Evolutionary conservation across 768 basidiomycete genomes (phyloP).

Genomic region (Lentinus brumalis): DNA sequence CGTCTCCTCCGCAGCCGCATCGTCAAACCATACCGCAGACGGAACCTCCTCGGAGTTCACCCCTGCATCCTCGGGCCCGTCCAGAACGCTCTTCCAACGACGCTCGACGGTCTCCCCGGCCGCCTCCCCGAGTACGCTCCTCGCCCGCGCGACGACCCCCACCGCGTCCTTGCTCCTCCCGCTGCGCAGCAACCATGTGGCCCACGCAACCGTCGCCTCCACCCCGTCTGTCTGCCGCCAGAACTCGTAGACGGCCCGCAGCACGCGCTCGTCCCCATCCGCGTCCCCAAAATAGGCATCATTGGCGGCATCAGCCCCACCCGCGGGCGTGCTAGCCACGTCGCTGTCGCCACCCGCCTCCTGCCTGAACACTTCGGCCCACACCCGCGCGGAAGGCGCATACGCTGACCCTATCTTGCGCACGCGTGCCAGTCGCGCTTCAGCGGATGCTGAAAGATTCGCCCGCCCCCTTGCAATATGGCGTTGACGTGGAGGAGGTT

Average conservation of each 20-base stretch:
- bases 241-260: slow-evolving; percentile 41
- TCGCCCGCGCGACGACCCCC: slow-evolving; percentile 37
- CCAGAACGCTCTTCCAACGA: slow-evolving; percentile 35
- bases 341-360: slow-evolving; percentile 12
- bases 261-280: slow-evolving; percentile 25
- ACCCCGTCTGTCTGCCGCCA: slow-evolving; percentile 45
- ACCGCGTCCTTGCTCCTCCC: slow-evolving; percentile 45
- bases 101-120: slow-evolving; percentile 38
- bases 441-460: not conserved
- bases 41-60: not conserved
- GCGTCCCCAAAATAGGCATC: slow-evolving; percentile 2
- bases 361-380: slow-evolving; percentile 44
- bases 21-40: not conserved
- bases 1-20: not conserved
- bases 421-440: slow-evolving; percentile 31
- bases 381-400: slow-evolving; percentile 46
- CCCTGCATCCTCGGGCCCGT: not conserved
- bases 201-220: slow-evolving; percentile 47
- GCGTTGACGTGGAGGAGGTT: not conserved
- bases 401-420: slow-evolving; percentile 44
- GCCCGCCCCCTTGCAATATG: not conserved
- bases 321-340: slow-evolving; percentile 1
- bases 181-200: slow-evolving; percentile 45
- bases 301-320: slow-evolving; percentile 18
- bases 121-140: slow-evolving; percentile 28